These are phyloP conservation scores for Kazachstania kunashirensis DNA, from an alignment of 805 yeast species.

Conservation along the genomic window DNA sequence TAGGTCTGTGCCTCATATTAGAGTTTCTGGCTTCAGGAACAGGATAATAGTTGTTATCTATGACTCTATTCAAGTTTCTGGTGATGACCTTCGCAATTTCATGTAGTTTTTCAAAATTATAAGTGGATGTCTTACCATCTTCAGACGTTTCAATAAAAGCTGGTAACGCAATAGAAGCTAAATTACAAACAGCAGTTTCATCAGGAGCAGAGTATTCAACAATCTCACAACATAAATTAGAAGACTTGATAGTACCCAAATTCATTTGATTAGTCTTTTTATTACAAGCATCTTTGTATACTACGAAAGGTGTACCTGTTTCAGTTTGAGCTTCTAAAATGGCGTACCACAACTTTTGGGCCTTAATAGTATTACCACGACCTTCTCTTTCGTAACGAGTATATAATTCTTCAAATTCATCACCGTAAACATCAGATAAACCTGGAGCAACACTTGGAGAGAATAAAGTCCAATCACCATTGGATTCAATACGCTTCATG, in stretches of 20 bases:
- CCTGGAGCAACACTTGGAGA: conserved; percentile 87
- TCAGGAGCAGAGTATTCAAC: conserved; percentile 81
- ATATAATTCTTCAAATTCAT: conserved; percentile 63
- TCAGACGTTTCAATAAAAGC: conserved; percentile 45
- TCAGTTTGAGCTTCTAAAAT: conserved; percentile 87
- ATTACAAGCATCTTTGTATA: conserved; percentile 87
- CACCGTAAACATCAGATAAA: conserved; percentile 69
- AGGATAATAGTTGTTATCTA: conserved; percentile 79
- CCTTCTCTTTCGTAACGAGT: conserved; percentile 59
- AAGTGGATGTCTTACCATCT: conserved; percentile 37
- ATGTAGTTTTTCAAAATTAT: conserved; percentile 67
- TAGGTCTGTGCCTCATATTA: conserved; percentile 74
- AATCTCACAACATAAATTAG: conserved; percentile 88
- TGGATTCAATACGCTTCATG: conserved; percentile 78
- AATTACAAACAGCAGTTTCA: conserved; percentile 89
- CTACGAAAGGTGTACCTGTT: conserved; percentile 90
- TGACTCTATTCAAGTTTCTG: conserved; percentile 67
- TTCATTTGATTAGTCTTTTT: conserved; percentile 80
- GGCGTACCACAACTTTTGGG: conserved; percentile 82
- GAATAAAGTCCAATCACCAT: conserved; percentile 77
- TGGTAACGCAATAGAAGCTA: conserved; percentile 85
- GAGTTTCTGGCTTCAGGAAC: conserved; percentile 61
- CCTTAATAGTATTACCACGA: conserved; percentile 53
- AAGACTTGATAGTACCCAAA: conserved; percentile 82
- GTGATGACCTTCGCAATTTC: conserved; percentile 64